Base-by-base conservation (phyloP, 257 asterid species). In the Nicotiana benthamiana region DNA sequence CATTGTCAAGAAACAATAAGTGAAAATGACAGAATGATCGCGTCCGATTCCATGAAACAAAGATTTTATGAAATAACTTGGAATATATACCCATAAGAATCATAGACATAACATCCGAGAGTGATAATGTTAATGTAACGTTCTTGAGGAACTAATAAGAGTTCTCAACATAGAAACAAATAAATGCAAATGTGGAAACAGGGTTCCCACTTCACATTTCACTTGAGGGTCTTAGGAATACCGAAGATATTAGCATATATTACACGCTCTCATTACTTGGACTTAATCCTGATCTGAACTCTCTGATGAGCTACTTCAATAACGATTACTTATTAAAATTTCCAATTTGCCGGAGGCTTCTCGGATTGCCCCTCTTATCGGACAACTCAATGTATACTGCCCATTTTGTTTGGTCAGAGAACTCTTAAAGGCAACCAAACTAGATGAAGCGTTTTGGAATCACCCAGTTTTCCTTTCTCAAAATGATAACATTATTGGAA, bases 1-100 rank as follows among this genome's bases (percentile, higher is more conserved):
- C 81, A 87, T 80, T 80, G 80, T 68, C 40, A 81, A 80, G 62
- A 83, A 56, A 86, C 53, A 26, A 26, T 74, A 46, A 48, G 79
- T 74, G 24, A 46, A 74, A 53, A 74, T 24, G 79, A 74, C 26
- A 26, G 26, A 51, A 26, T 51, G 79, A 48, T 26, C 36, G 17
- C 17, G 51, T 16, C 4, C 61, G 51, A 74, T 4, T 26, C 26
- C 17, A 46, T 48, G 43, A 74, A 74, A 51, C 26, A 46, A 9
- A 51, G 3, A 24, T 48, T 48, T 18, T 74, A 48, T 17, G 1
- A 72, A 48, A 48, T 26, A 74, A 26, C 40, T 24, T 8, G 7
- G 24, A 74, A 26, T 74, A 72, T 46, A 72, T 74, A 51, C 7
- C 22, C 24, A 18, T 16, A 27, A 53, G 1, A 65, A 82, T 77